Percentiles rank a stretch among this genome's conserved stretches.
Evolutionary conservation across 1,139 yeast species (phyloP).

Genomic region (Blastobotrys capitulatus): DNA sequence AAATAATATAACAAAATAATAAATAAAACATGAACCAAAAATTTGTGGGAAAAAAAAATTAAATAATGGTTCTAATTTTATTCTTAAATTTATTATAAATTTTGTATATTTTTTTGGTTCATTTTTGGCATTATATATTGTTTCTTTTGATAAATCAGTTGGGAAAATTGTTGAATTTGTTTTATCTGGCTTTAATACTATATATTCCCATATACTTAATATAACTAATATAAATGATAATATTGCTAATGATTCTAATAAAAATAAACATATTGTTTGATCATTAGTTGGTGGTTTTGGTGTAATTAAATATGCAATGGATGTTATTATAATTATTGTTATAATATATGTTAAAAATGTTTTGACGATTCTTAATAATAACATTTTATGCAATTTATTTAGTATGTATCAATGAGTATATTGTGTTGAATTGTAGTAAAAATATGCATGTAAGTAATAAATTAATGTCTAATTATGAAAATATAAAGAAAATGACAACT

Average conservation of each 20-base stretch:
- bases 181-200: background rate
- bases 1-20: background rate
- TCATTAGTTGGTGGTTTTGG: background rate
- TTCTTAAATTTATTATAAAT: background rate
- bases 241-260: background rate
- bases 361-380: no score
- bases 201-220: background rate
- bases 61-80: background rate
- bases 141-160: background rate
- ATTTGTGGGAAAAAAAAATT: background rate
- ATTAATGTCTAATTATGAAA: no score
- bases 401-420: no score
- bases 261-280: background rate
- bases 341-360: no score
- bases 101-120: background rate
- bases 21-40: background rate
- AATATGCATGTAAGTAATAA: no score
- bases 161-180: background rate
- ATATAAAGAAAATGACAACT: no score
- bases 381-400: no score
- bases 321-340: no score
- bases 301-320: no score
- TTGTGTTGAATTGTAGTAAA: no score
- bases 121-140: background rate
- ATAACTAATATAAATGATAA: background rate